phyloP scores from a whole-genome alignment of 768 basidiomycete species.

The Suillus discolor region DNA sequence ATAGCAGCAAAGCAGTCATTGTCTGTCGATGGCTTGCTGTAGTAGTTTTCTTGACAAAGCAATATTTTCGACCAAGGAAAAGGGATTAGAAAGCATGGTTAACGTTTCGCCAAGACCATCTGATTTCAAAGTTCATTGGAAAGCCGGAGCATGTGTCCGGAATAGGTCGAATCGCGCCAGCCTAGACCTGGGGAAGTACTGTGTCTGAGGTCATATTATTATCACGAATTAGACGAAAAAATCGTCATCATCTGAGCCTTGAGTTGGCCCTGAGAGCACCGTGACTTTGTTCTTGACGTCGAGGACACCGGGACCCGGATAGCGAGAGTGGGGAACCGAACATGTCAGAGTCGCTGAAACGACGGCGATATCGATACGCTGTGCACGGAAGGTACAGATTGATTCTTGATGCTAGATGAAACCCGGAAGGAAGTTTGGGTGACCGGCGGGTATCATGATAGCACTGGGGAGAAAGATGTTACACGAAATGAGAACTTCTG shows the following conservation, averaged over 20 bases:
- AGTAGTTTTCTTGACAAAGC: slow-evolving; percentile 1
- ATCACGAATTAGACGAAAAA: neutral
- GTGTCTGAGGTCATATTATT: neutral
- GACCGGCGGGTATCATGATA: slow-evolving; percentile 1
- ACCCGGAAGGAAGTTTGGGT: neutral
- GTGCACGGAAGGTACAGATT: neutral
- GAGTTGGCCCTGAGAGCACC: neutral
- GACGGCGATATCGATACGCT: neutral
- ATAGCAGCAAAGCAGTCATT: neutral
- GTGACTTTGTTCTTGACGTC: neutral
- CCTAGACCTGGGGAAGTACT: neutral
- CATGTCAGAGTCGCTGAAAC: neutral
- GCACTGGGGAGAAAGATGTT: neutral
- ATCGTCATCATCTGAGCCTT: no score
- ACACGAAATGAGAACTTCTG: neutral
- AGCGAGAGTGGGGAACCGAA: neutral
- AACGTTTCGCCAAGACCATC: neutral
- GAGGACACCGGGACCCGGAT: neutral
- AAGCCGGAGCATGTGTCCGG: neutral
- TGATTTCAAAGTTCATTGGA: neutral
- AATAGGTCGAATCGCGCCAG: neutral
- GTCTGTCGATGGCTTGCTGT: neutral
- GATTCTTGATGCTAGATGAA: neutral
- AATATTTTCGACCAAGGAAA: neutral
- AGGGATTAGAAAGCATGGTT: neutral